phyloP scores from a whole-genome alignment of 768 basidiomycete genomes.

The Lentinula boryana region DNA sequence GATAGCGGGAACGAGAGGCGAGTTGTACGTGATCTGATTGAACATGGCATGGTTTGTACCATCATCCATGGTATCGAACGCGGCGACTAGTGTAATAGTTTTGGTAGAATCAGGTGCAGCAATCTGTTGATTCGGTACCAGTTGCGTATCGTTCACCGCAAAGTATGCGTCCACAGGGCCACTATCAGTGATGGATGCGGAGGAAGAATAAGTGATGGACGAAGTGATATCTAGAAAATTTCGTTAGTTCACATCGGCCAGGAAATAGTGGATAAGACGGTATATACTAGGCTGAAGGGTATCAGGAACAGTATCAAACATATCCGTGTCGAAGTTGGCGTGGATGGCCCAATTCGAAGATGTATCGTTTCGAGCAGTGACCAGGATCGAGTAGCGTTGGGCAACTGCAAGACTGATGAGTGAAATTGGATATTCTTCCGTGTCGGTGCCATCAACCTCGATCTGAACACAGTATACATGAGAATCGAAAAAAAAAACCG shows the following conservation, averaged over 20 bases:
- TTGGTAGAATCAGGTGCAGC: conserved; percentile 47
- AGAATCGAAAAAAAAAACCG: background rate
- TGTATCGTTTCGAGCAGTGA: conserved; percentile 85
- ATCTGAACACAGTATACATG: conserved; percentile 25
- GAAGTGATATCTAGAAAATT: conserved; percentile 64
- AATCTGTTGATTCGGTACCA: conserved; percentile 56
- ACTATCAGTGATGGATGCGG: conserved; percentile 44
- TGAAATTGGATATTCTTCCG: conserved; percentile 67
- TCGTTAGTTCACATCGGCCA: background rate
- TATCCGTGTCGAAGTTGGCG: conserved; percentile 82
- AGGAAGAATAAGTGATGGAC: conserved; percentile 67
- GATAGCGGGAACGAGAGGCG: conserved; percentile 68
- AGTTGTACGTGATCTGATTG: conserved; percentile 63
- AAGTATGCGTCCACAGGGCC: conserved; percentile 52
- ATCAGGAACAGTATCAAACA: conserved; percentile 83
- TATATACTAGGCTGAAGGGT: conserved; percentile 67
- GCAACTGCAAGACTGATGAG: conserved; percentile 74
- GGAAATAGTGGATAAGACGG: background rate
- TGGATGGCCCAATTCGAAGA: conserved; percentile 83
- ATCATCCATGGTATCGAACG: conserved; percentile 81
- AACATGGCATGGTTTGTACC: conserved; percentile 83
- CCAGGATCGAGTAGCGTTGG: conserved; percentile 90
- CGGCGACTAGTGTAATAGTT: conserved; percentile 63
- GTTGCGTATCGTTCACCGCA: conserved; percentile 57
- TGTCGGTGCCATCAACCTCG: conserved; percentile 82